phyloP scores from a whole-genome alignment of 192 early-diverging fungal genomes.

The Coemansia sp. region DNA sequence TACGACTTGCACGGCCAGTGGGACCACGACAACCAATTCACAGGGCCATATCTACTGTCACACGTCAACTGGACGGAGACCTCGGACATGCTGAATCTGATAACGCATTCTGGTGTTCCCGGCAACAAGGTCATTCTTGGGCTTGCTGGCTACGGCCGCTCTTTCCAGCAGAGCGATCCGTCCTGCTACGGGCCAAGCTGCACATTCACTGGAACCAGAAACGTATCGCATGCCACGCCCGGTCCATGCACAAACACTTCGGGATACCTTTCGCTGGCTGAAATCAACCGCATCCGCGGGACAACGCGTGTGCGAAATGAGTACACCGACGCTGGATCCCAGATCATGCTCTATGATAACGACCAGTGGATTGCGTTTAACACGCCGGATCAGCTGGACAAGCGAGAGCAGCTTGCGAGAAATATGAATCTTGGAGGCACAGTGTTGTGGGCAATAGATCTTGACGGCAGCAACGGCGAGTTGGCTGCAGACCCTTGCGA shows the following conservation, averaged over 20 bases:
- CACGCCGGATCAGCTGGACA: conserved; percentile 1
- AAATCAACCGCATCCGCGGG: conserved; percentile 6
- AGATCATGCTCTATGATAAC: conserved; percentile 16
- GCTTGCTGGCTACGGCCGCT: conserved; percentile 15
- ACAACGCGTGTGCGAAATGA: background rate
- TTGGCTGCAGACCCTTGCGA: background rate
- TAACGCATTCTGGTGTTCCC: conserved; percentile 27
- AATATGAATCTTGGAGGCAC: conserved; percentile 3
- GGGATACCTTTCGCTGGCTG: conserved; percentile 1
- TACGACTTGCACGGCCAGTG: conserved; percentile 29
- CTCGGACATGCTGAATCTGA: conserved; percentile 9
- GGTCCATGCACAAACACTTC: conserved; percentile 9
- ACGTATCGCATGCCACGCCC: background rate
- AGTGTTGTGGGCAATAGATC: background rate
- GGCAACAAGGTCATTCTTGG: conserved; percentile 29
- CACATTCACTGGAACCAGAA: conserved; percentile 9
- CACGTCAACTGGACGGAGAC: conserved; percentile 22
- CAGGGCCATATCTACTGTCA: conserved; percentile 14
- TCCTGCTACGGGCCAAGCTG: background rate
- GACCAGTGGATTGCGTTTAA: conserved; percentile 20
- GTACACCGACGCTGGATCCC: background rate
- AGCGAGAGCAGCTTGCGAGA: background rate
- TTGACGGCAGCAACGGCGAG: background rate
- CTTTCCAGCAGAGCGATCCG: conserved; percentile 7
- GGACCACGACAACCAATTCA: conserved; percentile 17